Evolutionary conservation across 768 basidiomycete species (phyloP).

Genomic region (Boletus reticuloceps): DNA sequence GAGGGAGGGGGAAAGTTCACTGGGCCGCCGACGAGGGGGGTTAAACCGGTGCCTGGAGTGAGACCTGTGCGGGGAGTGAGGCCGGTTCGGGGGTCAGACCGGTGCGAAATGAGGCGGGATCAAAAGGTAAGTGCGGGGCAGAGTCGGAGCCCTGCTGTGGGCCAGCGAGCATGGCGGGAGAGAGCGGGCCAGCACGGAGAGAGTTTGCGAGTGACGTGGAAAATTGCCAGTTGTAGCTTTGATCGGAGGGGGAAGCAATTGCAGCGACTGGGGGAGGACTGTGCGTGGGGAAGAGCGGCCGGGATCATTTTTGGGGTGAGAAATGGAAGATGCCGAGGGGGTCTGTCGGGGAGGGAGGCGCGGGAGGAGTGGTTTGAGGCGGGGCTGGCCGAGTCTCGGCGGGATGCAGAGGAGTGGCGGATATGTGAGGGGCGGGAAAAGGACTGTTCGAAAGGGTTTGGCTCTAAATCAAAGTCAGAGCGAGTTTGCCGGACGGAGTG

Average conservation of each 20-base stretch:
- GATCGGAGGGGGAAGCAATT: constrained; percentile 58
- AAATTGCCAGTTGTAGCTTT: constrained; percentile 58
- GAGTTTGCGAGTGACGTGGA: constrained; percentile 65
- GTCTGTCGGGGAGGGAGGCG: constrained; percentile 31
- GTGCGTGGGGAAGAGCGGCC: constrained; percentile 52
- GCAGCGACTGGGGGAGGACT: constrained; percentile 80
- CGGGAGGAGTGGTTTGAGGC: constrained; percentile 39
- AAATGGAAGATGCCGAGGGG: constrained; percentile 33
- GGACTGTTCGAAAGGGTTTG: constrained; percentile 94
- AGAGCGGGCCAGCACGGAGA: constrained; percentile 89
- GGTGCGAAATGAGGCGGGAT: constrained; percentile 72
- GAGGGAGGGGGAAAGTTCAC: constrained; percentile 78
- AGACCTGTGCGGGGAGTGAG: constrained; percentile 84
- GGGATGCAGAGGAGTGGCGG: constrained; percentile 38
- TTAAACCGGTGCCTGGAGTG: constrained; percentile 73
- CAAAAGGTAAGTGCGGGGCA: constrained; percentile 50
- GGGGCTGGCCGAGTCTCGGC: constrained; percentile 31
- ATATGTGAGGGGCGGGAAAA: constrained; percentile 67
- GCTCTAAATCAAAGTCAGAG: constrained; percentile 74
- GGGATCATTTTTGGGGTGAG: constrained; percentile 30
- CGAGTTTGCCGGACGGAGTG: constrained; percentile 44
- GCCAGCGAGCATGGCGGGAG: constrained; percentile 93
- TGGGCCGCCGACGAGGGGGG: constrained; percentile 74
- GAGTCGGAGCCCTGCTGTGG: constrained; percentile 55
- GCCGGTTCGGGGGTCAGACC: constrained; percentile 85